Conservation (phyloP, 768 basidiomycete genomes). For the Solioccasus polychromus region DNA sequence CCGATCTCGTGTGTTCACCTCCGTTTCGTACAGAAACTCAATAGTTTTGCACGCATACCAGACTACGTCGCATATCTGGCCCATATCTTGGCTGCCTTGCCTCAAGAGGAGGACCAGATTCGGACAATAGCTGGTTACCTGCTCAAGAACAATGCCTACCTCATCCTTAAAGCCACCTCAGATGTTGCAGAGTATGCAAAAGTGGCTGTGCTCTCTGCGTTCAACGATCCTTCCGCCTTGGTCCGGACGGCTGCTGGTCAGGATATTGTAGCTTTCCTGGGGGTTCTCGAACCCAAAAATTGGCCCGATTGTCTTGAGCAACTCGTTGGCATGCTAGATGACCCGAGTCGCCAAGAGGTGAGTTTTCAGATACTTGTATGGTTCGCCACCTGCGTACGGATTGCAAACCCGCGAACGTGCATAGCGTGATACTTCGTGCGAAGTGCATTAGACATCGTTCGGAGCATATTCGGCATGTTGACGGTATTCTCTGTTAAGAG, state of each 20-base stretch:
- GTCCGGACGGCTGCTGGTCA: constrained; percentile 93
- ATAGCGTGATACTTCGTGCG: not conserved
- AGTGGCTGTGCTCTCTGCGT: constrained; percentile 72
- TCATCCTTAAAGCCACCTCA: constrained; percentile 64
- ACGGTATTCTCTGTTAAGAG: not conserved
- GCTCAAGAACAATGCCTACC: constrained; percentile 91
- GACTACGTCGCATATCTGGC: constrained; percentile 97
- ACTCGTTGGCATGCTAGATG: constrained; percentile 79
- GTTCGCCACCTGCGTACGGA: not conserved
- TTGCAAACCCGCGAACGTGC: not conserved
- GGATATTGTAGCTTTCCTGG: constrained; percentile 87
- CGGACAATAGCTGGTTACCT: constrained; percentile 95
- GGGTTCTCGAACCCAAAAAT: constrained; percentile 82
- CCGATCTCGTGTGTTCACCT: constrained; percentile 21
- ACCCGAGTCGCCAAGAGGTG: constrained; percentile 85
- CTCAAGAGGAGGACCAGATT: constrained; percentile 86
- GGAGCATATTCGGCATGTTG: constrained; percentile 5
- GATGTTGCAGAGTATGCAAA: constrained; percentile 75
- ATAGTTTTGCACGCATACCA: constrained; percentile 80
- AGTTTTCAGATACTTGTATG: constrained; percentile 22
- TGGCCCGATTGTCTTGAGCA: constrained; percentile 95
- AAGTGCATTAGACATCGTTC: constrained; percentile 1
- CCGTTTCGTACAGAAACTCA: constrained; percentile 64
- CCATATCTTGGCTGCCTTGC: constrained; percentile 81
- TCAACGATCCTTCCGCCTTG: constrained; percentile 78